Percentiles rank a stretch among this genome's conserved stretches.
These are phyloP conservation scores for Aurinia saxatilis DNA, from an alignment of 345 rosid genomes.

Conservation along the genomic window DNA sequence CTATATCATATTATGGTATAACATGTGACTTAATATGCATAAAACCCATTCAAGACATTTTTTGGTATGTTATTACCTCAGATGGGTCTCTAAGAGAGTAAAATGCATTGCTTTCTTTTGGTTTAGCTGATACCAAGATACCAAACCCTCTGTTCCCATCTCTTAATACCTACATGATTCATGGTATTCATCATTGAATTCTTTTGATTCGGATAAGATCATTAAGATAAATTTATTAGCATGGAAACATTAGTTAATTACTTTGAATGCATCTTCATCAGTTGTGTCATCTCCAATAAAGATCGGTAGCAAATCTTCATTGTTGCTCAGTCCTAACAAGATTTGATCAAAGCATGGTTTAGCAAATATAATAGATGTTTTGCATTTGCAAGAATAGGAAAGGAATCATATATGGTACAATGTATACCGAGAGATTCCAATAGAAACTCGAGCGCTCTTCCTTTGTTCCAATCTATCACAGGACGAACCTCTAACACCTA, in stretches of 20 bases:
- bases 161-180: conserved; percentile 40
- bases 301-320: conserved; percentile 73
- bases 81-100: conserved; percentile 72
- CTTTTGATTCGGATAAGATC: background rate
- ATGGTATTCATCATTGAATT: background rate
- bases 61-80: conserved; percentile 35
- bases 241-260: background rate
- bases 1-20: background rate
- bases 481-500: conserved; percentile 99
- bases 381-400: background rate
- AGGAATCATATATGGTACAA: background rate
- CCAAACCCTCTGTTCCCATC: conserved; percentile 62
- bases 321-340: conserved; percentile 44
- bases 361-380: background rate
- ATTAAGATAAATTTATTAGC: background rate
- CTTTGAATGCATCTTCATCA: conserved; percentile 96
- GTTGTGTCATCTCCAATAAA: conserved; percentile 79
- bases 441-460: conserved; percentile 87
- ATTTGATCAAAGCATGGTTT: background rate
- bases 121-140: conserved; percentile 65
- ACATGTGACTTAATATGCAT: background rate
- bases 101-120: conserved; percentile 67
- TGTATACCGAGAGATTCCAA: conserved; percentile 75
- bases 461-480: conserved; percentile 87
- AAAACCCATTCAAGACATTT: background rate